These are phyloP conservation scores for Salinomyces thailandicus DNA, from an alignment of 2,329 filamentous ascomycete species.

Conservation along the genomic window DNA sequence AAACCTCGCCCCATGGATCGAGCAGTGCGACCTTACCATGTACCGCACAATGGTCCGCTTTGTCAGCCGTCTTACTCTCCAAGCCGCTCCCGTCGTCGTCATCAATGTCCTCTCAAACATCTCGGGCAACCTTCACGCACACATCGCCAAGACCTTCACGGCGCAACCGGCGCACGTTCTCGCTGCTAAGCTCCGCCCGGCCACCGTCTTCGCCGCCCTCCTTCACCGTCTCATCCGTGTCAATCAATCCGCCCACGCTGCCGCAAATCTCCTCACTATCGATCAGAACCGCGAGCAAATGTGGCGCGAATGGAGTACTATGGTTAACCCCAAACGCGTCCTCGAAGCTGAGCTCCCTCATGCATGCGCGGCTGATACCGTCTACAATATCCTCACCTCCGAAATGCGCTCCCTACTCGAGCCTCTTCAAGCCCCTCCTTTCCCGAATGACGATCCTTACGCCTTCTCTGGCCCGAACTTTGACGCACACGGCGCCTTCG, in stretches of 20 bases:
- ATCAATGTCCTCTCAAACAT: slow-evolving; percentile 81
- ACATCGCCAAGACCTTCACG: slow-evolving; percentile 77
- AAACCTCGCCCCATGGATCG: slow-evolving; percentile 80
- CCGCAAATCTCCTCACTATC: slow-evolving; percentile 83
- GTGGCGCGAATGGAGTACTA: slow-evolving; percentile 79
- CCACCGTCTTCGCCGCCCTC: slow-evolving; percentile 76
- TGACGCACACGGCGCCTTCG: slow-evolving; percentile 32
- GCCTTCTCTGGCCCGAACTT: slow-evolving; percentile 29
- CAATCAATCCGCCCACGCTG: slow-evolving; percentile 86
- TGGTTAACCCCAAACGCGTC: slow-evolving; percentile 47
- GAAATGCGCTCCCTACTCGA: slow-evolving; percentile 63
- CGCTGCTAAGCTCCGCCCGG: slow-evolving; percentile 76
- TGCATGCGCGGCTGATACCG: slow-evolving; percentile 43
- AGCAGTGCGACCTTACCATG: slow-evolving; percentile 87
- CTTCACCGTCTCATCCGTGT: slow-evolving; percentile 80
- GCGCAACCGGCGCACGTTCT: slow-evolving; percentile 77
- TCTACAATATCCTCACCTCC: slow-evolving; percentile 44
- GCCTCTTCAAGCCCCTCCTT: slow-evolving; percentile 44
- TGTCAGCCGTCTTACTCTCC: slow-evolving; percentile 74
- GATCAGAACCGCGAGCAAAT: slow-evolving; percentile 86
- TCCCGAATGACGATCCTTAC: slow-evolving; percentile 29
- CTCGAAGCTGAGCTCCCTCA: slow-evolving; percentile 45
- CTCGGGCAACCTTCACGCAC: slow-evolving; percentile 65
- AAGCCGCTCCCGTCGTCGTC: slow-evolving; percentile 81
- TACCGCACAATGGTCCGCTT: slow-evolving; percentile 97